These are phyloP conservation scores for Talaromyces piceae DNA, from an alignment of 2,329 filamentous ascomycete genomes.

Conservation along the genomic window DNA sequence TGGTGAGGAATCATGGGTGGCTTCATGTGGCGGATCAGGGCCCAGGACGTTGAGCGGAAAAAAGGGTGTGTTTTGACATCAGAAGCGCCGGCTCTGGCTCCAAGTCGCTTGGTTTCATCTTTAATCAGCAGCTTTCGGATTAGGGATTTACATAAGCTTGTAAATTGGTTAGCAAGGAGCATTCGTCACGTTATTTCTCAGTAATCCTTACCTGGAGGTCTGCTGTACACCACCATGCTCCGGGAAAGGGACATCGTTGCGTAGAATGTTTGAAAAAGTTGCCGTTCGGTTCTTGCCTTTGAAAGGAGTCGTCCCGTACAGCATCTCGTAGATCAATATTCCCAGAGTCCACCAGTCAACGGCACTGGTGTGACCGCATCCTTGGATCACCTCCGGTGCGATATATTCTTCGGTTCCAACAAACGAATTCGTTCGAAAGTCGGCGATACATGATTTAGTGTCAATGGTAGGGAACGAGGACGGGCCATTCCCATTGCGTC, in stretches of 20 bases:
- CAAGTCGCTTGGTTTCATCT: constrained; percentile 87
- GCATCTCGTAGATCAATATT: constrained; percentile 97
- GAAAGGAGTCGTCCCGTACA: constrained; percentile 96
- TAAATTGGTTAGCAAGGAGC: background rate
- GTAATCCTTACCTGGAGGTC: constrained; percentile 73
- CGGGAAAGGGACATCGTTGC: constrained; percentile 93
- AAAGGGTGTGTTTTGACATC: constrained; percentile 96
- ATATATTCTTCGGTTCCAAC: constrained; percentile 99
- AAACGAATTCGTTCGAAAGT: constrained; percentile 97
- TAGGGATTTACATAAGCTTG: constrained; percentile 86
- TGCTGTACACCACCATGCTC: constrained; percentile 77
- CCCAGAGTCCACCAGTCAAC: constrained; percentile 99
- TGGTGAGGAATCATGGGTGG: constrained; percentile 92
- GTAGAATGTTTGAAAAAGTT: constrained; percentile 93
- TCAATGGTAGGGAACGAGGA: constrained; percentile 93
- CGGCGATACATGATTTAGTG: constrained; percentile 94
- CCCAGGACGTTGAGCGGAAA: constrained; percentile 95
- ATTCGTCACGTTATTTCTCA: background rate
- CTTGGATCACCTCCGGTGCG: constrained; percentile 96
- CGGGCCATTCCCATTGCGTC: constrained; percentile 77
- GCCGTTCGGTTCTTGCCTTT: constrained; percentile 99
- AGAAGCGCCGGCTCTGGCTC: constrained; percentile 87
- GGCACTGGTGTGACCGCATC: constrained; percentile 93
- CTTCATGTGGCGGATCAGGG: constrained; percentile 93
- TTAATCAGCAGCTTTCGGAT: constrained; percentile 97